Base-by-base conservation (phyloP, 2,329 filamentous ascomycete species). In the Microdochium nivale region DNA sequence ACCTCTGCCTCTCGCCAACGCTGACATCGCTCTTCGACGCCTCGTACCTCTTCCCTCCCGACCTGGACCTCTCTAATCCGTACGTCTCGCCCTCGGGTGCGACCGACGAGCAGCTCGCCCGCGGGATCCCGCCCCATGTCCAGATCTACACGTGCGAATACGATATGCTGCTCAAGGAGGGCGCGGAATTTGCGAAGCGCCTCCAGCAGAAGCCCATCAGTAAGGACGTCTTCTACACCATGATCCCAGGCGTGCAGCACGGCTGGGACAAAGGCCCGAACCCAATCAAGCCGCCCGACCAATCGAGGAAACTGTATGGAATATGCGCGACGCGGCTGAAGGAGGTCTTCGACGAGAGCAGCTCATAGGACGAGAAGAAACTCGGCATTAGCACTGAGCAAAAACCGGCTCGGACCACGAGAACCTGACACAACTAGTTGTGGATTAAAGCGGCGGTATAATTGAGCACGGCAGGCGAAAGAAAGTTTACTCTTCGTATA, bases 261-360 rank as follows among this genome's bases (percentile, higher is more conserved):
- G 83, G 76, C 0, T 87, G 83, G 76, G 83, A 87, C 59, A 87
- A 86, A 66, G 77, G 77, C 25, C 81, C 82, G 0, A 84, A 83
- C 59, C 81, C 80, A 3, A 62, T 80, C 24, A 73, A 71, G 51
- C 74, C 75, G 32, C 75, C 75, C 2, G 68, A 70, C 1, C 74
- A 74, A 24, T 73, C 78, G n/a, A 67, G 76, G 57, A 68, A 73
- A 51, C 67, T 81, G 53, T 84, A 84, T 59, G 58, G 68, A 37
- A 70, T 76, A 55, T 81, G 79, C 47, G 80, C 78, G 54, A 68
- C 65, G 55, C 70, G 74, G 62, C 59, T 83, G 59, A 70, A 67
- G 58, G 66, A 69, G 50, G 72, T 77, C 0, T 71, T 74, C 61
- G 59, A 61, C 46, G 59, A 59, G 46, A 44, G 10, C 21, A 24